A percentile compares a stretch with the other conserved stretches of the same genome.
Conservation (phyloP, 176 grass and related monocot species). For the Thalia dealbata region DNA sequence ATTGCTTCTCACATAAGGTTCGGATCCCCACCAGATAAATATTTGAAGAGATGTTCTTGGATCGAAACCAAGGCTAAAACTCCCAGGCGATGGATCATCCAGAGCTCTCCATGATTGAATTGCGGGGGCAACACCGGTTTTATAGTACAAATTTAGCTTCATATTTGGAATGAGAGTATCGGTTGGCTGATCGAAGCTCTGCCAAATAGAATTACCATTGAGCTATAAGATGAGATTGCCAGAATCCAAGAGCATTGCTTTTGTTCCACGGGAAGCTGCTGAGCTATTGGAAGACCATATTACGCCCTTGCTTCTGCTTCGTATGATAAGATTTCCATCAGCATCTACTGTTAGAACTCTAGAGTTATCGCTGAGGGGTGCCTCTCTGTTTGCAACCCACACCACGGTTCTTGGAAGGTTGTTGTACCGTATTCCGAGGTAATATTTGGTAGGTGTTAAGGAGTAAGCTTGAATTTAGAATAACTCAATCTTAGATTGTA, state of each 20-base stretch:
- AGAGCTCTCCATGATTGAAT: neutral
- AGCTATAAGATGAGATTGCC: conserved; percentile 20
- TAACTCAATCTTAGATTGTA: too few species aligned
- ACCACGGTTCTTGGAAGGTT: too few species aligned
- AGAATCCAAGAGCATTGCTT: conserved; percentile 12
- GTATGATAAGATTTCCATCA: neutral
- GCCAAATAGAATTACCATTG: conserved; percentile 10
- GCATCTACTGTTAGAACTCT: too few species aligned
- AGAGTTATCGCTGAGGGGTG: neutral
- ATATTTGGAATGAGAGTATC: conserved; percentile 13
- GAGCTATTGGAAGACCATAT: neutral
- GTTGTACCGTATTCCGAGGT: neutral
- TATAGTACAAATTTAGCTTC: conserved; percentile 1
- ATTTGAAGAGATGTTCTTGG: neutral
- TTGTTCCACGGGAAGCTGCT: too few species aligned
- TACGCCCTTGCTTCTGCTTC: neutral
- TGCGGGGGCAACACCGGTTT: neutral
- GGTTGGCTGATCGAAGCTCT: too few species aligned
- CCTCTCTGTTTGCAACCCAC: neutral
- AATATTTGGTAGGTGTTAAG: neutral
- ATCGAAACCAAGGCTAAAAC: neutral
- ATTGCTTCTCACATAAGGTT: neutral
- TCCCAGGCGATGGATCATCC: neutral
- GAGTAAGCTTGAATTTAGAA: too few species aligned
- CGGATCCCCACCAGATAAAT: neutral